Evolutionary conservation across 2,329 filamentous ascomycete genomes (phyloP), one percentile per base, ranked within the genome.

Genomic region (Aspergillus ruber): DNA sequence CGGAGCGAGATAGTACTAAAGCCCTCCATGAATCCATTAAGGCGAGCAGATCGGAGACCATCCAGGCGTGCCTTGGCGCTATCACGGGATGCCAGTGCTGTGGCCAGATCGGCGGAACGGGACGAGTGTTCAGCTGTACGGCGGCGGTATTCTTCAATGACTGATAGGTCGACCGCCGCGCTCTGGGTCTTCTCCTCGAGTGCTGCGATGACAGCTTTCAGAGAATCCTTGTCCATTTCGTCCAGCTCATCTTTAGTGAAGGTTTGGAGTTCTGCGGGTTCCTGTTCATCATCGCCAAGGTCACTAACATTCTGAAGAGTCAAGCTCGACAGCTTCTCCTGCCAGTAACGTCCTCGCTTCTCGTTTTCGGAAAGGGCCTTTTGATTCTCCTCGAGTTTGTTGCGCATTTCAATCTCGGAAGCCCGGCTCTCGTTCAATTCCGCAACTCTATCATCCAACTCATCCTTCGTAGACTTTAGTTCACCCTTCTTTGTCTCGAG

Each of bases 1-100:
- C 91, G 86, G 20, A 96, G 77, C 1, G 91, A 97, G 68, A 98
- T 98, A 53, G 83, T 86, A 61, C 85, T 86, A 74, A 98, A 97
- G 35, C 94, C 93, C 65, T 94, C 89, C 90, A 97, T 97, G 79
- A 98, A 98, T 32, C 93, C 91, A 59, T 96, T 91, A 6, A 97
- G 77, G 25, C 93, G 88, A 43, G 95, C 77, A 12, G 89, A 86
- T 10, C 93, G 87, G 45, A 98, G 82, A 56, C 96, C 90, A 61
- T 97, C 91, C 58, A 90, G 90, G 7, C 90, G 86, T 65, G 88
- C 88, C 79, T 97, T 98, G 56, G 89, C 90, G 1, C 82, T 74
- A 64, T 98, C 94, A 46, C 93, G 88, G 52, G 84, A 78, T 13
- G 77, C 70, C 5, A 98, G 81, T 3, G 91, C 89, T 44, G 80